phyloP scores from a whole-genome alignment of 2,329 filamentous ascomycete species.

The Diaporthe sp. region DNA sequence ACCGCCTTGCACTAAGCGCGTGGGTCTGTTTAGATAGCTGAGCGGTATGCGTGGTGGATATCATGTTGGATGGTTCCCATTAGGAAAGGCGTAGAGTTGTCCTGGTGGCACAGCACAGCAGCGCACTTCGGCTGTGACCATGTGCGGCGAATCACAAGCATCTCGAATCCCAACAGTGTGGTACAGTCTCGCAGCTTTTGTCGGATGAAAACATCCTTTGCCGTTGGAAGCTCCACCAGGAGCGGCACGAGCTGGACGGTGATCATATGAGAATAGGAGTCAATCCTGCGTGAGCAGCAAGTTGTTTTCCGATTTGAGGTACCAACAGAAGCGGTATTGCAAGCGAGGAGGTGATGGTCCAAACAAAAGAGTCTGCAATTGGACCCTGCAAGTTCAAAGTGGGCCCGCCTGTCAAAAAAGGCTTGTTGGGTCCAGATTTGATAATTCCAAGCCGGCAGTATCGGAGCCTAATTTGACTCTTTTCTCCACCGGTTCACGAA shows the following conservation, averaged over 20 bases:
- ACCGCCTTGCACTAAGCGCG: background rate
- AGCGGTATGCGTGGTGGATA: conserved; percentile 4
- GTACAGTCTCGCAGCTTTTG: background rate
- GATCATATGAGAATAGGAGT: background rate
- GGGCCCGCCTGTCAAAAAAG: background rate
- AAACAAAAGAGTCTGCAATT: background rate
- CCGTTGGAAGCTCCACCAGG: background rate
- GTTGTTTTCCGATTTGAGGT: background rate
- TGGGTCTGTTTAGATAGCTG: conserved; percentile 5
- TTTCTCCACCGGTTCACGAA: background rate
- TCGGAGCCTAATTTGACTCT: background rate
- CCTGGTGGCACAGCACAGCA: conserved; percentile 7
- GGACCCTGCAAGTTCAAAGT: background rate
- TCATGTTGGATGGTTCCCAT: conserved; percentile 4
- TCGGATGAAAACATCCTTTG: background rate
- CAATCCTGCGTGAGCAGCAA: background rate
- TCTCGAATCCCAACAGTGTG: background rate
- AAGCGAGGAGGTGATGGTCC: background rate
- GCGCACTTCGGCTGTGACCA: background rate
- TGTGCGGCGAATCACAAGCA: background rate
- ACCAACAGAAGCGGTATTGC: background rate
- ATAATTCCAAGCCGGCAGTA: conserved; percentile 1
- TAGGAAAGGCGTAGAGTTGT: background rate
- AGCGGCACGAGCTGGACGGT: background rate
- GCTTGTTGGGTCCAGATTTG: conserved; percentile 14